Evolutionary conservation across 768 basidiomycete species (phyloP).

Genomic region (Lactarius hengduanensis): DNA sequence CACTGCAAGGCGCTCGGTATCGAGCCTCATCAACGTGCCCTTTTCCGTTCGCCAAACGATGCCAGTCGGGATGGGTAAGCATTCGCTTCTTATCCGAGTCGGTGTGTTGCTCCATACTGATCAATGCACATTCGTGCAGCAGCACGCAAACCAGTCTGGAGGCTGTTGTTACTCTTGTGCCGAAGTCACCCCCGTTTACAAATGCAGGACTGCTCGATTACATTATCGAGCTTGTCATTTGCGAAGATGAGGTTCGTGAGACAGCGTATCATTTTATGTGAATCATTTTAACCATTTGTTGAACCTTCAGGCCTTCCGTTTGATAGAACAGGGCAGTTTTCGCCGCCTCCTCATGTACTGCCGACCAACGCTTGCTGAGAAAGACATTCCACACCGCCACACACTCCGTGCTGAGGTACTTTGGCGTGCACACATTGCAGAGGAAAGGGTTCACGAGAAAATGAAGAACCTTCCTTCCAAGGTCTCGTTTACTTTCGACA

Average conservation of each 20-base stretch:
- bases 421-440: neutral
- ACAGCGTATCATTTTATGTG: neutral
- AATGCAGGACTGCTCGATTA: neutral
- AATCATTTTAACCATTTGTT: neutral
- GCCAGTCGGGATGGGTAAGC: neutral
- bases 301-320: neutral
- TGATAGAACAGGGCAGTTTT: neutral
- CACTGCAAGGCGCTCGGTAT: neutral
- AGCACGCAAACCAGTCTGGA: neutral
- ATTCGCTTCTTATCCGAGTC: neutral
- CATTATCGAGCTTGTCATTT: neutral
- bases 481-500: neutral
- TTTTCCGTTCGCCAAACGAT: neutral
- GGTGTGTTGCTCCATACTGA: neutral
- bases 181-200: neutral
- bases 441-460: neutral
- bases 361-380: neutral
- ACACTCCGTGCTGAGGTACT: neutral
- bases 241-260: neutral
- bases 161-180: neutral
- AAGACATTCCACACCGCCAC: neutral
- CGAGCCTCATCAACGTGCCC: neutral
- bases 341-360: neutral
- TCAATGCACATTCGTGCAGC: neutral
- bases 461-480: neutral